Percentiles rank a stretch among this genome's conserved stretches.
Conservation (phyloP, 331 rosid species). For the Malus hybrid region DNA sequence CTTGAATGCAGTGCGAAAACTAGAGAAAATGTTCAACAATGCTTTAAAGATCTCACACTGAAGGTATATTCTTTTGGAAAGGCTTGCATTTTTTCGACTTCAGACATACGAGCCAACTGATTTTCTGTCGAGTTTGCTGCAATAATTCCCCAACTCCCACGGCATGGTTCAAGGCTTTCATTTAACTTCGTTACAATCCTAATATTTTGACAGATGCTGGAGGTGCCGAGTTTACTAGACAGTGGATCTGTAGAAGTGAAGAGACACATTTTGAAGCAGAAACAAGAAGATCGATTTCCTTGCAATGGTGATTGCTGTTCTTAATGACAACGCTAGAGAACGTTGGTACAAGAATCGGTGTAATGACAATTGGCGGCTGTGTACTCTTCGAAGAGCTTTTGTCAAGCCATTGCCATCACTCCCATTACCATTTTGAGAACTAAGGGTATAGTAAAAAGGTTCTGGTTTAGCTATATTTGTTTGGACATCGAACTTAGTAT, state of each 20-base stretch:
- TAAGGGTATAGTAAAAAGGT: background rate
- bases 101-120: background rate
- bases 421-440: slow-evolving; percentile 13
- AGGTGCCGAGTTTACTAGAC: slow-evolving; percentile 65
- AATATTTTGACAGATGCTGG: slow-evolving; percentile 43
- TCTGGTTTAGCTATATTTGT: background rate
- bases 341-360: background rate
- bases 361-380: background rate
- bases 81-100: background rate
- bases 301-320: slow-evolving; percentile 54
- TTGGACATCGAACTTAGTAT: background rate
- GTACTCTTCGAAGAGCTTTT: background rate
- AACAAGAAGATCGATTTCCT: slow-evolving; percentile 19
- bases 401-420: background rate
- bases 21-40: slow-evolving; percentile 71
- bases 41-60: slow-evolving; percentile 60
- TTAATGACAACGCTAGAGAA: slow-evolving; percentile 8
- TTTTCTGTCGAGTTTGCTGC: background rate
- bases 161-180: background rate
- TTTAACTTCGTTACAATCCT: background rate
- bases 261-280: slow-evolving; percentile 54
- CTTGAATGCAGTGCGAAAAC: slow-evolving; percentile 87
- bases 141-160: background rate
- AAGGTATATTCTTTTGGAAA: slow-evolving; percentile 33
- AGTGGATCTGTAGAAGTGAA: slow-evolving; percentile 52